phyloP scores from a whole-genome alignment of 75 land plant genomes.

The Selaginella tamariscina region DNA sequence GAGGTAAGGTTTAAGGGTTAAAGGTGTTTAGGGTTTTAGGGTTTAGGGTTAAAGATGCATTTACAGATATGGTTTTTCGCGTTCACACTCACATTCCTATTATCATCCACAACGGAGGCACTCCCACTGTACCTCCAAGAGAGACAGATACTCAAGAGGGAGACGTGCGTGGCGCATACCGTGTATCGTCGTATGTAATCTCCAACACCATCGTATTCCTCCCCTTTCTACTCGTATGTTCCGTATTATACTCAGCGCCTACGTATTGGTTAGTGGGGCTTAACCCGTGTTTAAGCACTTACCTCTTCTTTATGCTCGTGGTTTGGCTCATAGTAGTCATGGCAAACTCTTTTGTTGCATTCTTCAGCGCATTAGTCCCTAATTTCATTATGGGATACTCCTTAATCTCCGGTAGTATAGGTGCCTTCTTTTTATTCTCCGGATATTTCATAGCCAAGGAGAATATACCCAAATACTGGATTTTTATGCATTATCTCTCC shows the following conservation, averaged over 20 bases:
- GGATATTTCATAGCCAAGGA: constrained; percentile 82
- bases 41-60: too few relatives aligned
- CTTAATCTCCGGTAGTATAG: constrained; percentile 42
- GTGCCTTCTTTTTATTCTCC: constrained; percentile 80
- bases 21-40: too few relatives aligned
- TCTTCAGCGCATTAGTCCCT: constrained; percentile 62
- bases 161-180: constrained; percentile 71
- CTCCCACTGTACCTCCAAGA: constrained; percentile 73
- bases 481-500: constrained; percentile 82
- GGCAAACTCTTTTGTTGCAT: constrained; percentile 77
- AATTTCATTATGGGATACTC: constrained; percentile 76
- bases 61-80: too few relatives aligned
- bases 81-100: constrained; percentile 78
- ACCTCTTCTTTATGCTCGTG: constrained; percentile 45
- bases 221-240: constrained; percentile 57
- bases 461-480: constrained; percentile 67
- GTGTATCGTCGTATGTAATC: constrained; percentile 63
- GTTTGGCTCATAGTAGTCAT: constrained; percentile 67
- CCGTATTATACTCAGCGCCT: constrained; percentile 47
- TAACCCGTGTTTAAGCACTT: constrained; percentile 34
- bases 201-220: constrained; percentile 72
- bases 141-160: constrained; percentile 50
- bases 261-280: constrained; percentile 59
- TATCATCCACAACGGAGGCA: constrained; percentile 72
- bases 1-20: constrained; percentile 63